These are phyloP conservation scores for Crepidotus variabilis DNA, from an alignment of 768 basidiomycete genomes.

Conservation along the genomic window DNA sequence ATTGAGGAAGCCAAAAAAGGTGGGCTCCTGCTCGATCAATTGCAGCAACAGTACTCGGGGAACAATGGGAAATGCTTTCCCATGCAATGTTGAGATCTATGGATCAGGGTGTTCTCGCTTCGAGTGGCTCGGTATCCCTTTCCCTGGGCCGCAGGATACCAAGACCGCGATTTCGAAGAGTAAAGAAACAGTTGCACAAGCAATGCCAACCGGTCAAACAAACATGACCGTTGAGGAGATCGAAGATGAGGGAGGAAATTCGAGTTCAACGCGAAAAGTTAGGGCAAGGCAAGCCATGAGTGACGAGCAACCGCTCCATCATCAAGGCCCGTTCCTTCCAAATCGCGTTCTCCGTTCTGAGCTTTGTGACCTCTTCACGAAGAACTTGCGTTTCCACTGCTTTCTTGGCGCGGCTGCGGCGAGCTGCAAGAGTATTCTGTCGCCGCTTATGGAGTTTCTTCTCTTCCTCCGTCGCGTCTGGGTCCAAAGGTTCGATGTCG, in stretches of 20 bases:
- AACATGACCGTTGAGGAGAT: not conserved
- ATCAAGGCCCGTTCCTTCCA: conserved; percentile 57
- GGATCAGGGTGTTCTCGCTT: not conserved
- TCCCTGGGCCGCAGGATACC: not conserved
- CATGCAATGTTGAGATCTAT: not conserved
- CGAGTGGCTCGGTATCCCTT: not conserved
- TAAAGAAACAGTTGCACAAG: not conserved
- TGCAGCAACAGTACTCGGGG: not conserved
- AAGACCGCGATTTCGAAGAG: not conserved
- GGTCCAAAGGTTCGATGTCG: conserved; percentile 34
- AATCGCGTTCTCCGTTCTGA: conserved; percentile 55
- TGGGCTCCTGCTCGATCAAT: no score
- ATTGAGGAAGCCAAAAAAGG: no score
- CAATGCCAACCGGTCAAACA: not conserved
- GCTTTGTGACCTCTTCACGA: conserved; percentile 49
- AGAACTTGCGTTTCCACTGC: conserved; percentile 63
- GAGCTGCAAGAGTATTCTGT: conserved; percentile 83
- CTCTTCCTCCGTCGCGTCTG: conserved; percentile 49
- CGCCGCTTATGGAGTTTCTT: conserved; percentile 77
- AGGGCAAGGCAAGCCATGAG: conserved; percentile 56
- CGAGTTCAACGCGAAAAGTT: conserved; percentile 33
- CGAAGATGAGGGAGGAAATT: not conserved
- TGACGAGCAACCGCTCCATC: conserved; percentile 48
- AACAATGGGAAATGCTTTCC: not conserved
- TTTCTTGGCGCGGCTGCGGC: conserved; percentile 75